Evolutionary conservation across 768 basidiomycete genomes (phyloP).

Genomic region (Russula sp.): DNA sequence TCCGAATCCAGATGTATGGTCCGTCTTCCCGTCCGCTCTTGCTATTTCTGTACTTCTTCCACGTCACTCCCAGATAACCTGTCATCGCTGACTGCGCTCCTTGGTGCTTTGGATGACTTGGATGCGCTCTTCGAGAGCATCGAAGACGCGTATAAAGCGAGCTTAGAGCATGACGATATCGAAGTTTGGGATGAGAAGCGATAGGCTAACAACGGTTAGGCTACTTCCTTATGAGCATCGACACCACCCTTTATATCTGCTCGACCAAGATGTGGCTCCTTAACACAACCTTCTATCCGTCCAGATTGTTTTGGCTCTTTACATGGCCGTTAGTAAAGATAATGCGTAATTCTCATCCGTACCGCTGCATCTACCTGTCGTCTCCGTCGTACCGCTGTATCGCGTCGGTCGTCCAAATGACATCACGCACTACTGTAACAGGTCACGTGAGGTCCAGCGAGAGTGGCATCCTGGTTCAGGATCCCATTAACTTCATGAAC

Average conservation of each 20-base stretch:
- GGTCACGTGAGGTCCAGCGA: too few species aligned
- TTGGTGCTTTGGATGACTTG: conserved; percentile 69
- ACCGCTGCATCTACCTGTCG: background rate
- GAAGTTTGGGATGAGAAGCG: conserved; percentile 70
- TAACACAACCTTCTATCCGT: background rate
- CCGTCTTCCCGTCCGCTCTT: conserved; percentile 31
- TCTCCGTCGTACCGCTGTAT: background rate
- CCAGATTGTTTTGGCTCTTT: background rate
- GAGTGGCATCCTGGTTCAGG: too few species aligned
- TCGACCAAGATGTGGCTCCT: background rate
- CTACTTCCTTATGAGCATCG: background rate
- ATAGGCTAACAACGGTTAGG: conserved; percentile 27
- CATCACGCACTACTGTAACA: too few species aligned
- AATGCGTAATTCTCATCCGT: background rate
- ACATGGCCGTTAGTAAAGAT: background rate
- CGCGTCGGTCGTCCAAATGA: too few species aligned
- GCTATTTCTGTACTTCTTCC: background rate
- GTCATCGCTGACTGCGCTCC: conserved; percentile 79
- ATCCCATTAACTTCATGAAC: background rate
- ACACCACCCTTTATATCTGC: background rate
- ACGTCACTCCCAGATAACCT: conserved; percentile 53
- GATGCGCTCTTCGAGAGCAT: conserved; percentile 70
- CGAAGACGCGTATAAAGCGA: conserved; percentile 59
- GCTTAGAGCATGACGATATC: conserved; percentile 47
- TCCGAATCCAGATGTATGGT: conserved; percentile 99